Conservation (phyloP, 129 eudicot genomes). For the Saposhnikovia divaricata region DNA sequence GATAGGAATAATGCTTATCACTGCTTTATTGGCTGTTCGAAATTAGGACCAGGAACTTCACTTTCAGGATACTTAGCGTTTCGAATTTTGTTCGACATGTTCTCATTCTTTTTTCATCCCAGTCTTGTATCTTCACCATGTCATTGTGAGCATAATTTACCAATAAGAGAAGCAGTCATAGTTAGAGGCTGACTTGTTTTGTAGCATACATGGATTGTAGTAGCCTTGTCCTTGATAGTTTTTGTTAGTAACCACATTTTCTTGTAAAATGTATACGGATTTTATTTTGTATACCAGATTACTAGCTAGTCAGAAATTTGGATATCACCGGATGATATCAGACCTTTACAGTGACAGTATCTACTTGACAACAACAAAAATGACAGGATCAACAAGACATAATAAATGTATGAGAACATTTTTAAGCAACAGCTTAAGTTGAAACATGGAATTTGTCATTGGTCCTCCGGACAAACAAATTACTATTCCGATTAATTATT, state of each 20-base stretch:
- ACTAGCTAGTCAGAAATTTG: background rate
- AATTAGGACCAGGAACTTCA: constrained; percentile 14
- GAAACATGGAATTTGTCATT: background rate
- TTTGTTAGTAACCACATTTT: background rate
- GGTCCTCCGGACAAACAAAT: too few relatives aligned
- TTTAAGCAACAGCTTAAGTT: background rate
- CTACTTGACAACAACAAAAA: too few relatives aligned
- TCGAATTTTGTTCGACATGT: background rate
- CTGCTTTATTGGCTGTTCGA: constrained; percentile 27
- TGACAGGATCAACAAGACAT: background rate
- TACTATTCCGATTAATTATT: too few relatives aligned
- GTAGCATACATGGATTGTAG: background rate
- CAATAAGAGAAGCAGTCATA: background rate
- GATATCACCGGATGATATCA: background rate
- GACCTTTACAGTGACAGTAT: background rate
- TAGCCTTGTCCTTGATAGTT: background rate
- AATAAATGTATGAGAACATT: background rate
- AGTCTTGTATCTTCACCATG: background rate
- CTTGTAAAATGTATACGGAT: background rate
- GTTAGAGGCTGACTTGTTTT: background rate
- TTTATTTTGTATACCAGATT: background rate
- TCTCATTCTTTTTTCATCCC: background rate
- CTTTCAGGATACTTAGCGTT: background rate
- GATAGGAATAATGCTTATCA: constrained; percentile 32
- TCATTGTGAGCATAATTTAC: background rate